Base-by-base conservation (phyloP, 768 basidiomycete species). In the Boletales sp. region DNA sequence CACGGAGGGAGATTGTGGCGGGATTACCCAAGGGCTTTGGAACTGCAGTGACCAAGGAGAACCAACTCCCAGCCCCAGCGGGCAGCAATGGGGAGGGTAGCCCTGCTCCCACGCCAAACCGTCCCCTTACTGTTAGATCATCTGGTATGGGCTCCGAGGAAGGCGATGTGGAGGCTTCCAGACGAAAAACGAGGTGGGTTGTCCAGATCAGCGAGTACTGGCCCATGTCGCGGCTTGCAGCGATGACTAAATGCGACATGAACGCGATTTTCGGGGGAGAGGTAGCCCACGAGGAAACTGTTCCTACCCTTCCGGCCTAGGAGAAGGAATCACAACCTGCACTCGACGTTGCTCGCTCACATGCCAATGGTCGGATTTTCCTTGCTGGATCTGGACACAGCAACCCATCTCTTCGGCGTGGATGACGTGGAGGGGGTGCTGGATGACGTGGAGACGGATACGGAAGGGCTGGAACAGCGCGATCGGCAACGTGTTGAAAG, bases 201-300 rank as follows among this genome's bases (percentile, higher is more conserved):
- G 85, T 92, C 0, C 95, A 97, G 65, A 80, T 98, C 58, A 94
- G 92, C 75, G 94, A 97, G 65, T 97, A 96, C 66, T 97, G 93
- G 90, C 86, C 92, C 0, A 74, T 94, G 42, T 77, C 86, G 11
- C 82, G 80, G 37, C 78, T 97, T 8, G 85, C 90, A 0, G 66
- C 70, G 10, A 78, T 96, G 78, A 73, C 81, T 14, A 74, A 79
- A 35, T 62, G 61, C 17, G 89, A 92, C 5, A 88, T 94, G 82
- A 67, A 74, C 11, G 71, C 74, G n/a, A 66, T 90, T 8, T 65
- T 92, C 19, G 72, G 74, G 36, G 79, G 75, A 2, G 57, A 63
- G 13, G 57, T 54, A 7, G 37, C 43, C 9, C 50, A 53, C n/a
- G 28, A 51, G 39, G 54, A 56, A 35, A 30, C 54, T 7, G 35